Evolutionary conservation across 257 asterid species (phyloP), one percentile per base, ranked within the genome.

Genomic region (Solanum medicagineum): DNA sequence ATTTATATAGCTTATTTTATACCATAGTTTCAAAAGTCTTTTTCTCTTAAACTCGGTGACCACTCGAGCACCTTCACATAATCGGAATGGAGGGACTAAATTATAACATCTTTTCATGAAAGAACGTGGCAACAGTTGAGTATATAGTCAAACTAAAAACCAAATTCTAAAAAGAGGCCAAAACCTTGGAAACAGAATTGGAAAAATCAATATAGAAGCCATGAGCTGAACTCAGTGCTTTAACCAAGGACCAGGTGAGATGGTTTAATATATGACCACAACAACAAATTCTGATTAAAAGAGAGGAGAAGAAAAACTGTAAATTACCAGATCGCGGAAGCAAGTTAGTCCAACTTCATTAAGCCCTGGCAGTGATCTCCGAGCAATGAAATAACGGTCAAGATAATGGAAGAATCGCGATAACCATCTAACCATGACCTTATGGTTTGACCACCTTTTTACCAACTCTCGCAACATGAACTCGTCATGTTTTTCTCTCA

Each of bases 381-480:
- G 91, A 86, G 99, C 96, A 84, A 95, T 93, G 90, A 97, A 97
- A 91, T 97, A 97, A 53, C 99, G 97, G 87, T 97, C 99, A 73
- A 97, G 98, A 87, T 97, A 97, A 86, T 86, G 89, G 87, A 97
- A 97, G 92, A 97, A 97, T 70, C 98, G 91, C 6, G 99, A 97
- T 71, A 97, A 93, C 99, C 99, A 97, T 84, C 98, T 93, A 59
- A 97, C 99, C 99, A 97, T 95, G 91, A 97, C 85, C 89, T 95
- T 97, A 85, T 97, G 99, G 89, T 95, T 97, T 42, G 86, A 87
- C 99, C 99, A 97, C 91, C 99, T 92, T 88, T 92, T 88, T 54
- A 97, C 99, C 8, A 97, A 97, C 90, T 95, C 99, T 86, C 98
- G 94, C 88, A 97, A 81, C 99, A 97, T 92, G 91, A 94, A 97